Evolutionary conservation across 192 early-diverging fungal genomes (phyloP), one percentile per base, ranked within the genome.

Genomic region (Coemansia sp.): DNA sequence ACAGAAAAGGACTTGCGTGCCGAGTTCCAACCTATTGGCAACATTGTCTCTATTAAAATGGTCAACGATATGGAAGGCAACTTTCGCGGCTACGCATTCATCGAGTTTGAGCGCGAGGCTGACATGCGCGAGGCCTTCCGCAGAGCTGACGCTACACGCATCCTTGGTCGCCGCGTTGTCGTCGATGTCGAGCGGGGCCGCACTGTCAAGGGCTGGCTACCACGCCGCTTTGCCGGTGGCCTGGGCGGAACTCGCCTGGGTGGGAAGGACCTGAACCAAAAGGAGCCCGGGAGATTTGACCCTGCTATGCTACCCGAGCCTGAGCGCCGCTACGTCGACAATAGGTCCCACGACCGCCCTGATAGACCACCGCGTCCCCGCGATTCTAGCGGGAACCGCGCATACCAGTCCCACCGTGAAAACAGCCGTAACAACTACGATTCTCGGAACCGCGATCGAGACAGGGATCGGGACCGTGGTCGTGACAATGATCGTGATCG

Each of bases 171-270:
- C 23, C 88, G 94, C 39, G 84, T 97, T 23, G 77, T 97, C 21
- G 94, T 97, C 2, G 97, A 98, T 75, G 96, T 98, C 28, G 97
- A 98, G 74, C 89, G 95, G 64, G 97, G 96, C 4, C 87, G 97
- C 44, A 98, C 97, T 3, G 97, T 98, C 13, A 96, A 95, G 69
- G 95, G 91, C 58, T 98, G 97, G 97, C 84, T 83, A 49, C 97
- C 97, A 10, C 75, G 82, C 38, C 62, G 77, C 37, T 74, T 80
- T 55, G 82, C 71, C 26, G 82, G 77, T 13, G 82, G 82, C 26
- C 69, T 84, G 46, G 82, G 82, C 26, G 82, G 77, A 28, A 70
- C 81, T 37, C 76, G 81, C 3, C 28, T 73, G 17, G 81, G 81
- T 10, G 67, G 55, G 38, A 78, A 75, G 58, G 62, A 49, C 53